Base-by-base conservation (phyloP, 306 rosid species). In the Pyrus bretschneideri region DNA sequence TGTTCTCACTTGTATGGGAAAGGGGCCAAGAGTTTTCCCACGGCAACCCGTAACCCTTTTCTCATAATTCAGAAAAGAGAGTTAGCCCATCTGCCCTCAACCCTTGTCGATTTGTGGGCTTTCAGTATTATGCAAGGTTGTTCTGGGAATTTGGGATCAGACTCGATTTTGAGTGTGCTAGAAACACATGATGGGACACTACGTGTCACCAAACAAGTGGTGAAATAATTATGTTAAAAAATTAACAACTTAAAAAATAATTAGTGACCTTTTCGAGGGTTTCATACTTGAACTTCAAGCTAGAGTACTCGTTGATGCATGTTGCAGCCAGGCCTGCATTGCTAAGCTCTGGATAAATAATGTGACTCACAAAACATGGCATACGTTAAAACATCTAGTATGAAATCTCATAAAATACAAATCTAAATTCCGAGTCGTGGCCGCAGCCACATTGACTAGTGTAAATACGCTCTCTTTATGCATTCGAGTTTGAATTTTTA, bases 201-300 rank as follows among this genome's bases (percentile, higher is more conserved):
- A 35, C 40, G 9, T 35, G 9, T 6, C 9, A 7, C 10, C 2
- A 38, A 38, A 38, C 0, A 38, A 38, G 42, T 38, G 2, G 2
- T 38, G 9, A 38, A 6, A 7, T 38, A 38, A 38, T 38, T 38
- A 2, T 38, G 9, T 38, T 38, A 38, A 38, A 6, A 38, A 38
- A 38, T 38, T 38, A 38, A 38, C 40, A 35, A 35, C 40, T 35
- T 35, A 35, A 38, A 38, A 93, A 93, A 73, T 88, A 93, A 79
- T 93, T 78, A 0, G 97, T 91, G 40, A 93, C 96, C 78, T 81
- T 93, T 83, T 93, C 97, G 29, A 93, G 93, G 18, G 89, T 83
- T 69, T 91, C 97, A 19, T 93, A 91, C 49, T 87, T 91, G 83
- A 84, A 93, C 61, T 80, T 87, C 89, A 91, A 82, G 65, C 89